phyloP scores from a whole-genome alignment of 495 filamentous ascomycete species.

The Collariella sp. region DNA sequence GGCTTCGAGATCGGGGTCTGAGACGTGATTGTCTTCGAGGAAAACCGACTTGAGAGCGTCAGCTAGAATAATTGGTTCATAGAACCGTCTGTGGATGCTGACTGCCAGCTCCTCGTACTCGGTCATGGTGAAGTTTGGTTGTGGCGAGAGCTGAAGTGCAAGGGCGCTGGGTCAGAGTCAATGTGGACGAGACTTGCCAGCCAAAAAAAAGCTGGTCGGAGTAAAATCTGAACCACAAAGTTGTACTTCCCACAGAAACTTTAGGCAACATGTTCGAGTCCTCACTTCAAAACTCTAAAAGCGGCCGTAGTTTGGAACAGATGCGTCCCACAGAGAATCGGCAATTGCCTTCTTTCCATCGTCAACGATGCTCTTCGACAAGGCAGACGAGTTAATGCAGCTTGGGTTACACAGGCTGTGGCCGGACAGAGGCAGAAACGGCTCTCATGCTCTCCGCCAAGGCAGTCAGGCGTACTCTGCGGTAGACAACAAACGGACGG shows the following conservation, averaged over 20 bases:
- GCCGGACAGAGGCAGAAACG: neutral
- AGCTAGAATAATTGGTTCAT: conserved; percentile 16
- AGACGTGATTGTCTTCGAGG: neutral
- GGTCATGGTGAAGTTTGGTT: neutral
- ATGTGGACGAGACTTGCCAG: too few relatives aligned
- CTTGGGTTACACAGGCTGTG: neutral
- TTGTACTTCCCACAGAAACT: neutral
- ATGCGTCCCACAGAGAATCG: neutral
- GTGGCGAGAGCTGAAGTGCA: too few relatives aligned
- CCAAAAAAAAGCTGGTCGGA: too few relatives aligned
- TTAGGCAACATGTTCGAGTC: too few relatives aligned
- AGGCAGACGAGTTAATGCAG: neutral
- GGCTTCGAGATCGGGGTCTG: conserved; percentile 11
- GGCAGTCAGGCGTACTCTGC: neutral
- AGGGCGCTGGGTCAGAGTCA: too few relatives aligned
- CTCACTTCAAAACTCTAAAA: too few relatives aligned
- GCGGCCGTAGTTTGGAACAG: neutral
- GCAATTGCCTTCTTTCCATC: too few relatives aligned
- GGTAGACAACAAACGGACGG: neutral
- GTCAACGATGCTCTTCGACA: too few relatives aligned
- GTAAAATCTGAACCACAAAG: neutral
- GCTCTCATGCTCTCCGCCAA: neutral
- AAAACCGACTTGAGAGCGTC: conserved; percentile 7
- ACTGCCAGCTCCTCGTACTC: neutral
- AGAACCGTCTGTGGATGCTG: conserved; percentile 15